Conservation (phyloP, 2,329 filamentous ascomycete species). For the Monosporascus sp. region DNA sequence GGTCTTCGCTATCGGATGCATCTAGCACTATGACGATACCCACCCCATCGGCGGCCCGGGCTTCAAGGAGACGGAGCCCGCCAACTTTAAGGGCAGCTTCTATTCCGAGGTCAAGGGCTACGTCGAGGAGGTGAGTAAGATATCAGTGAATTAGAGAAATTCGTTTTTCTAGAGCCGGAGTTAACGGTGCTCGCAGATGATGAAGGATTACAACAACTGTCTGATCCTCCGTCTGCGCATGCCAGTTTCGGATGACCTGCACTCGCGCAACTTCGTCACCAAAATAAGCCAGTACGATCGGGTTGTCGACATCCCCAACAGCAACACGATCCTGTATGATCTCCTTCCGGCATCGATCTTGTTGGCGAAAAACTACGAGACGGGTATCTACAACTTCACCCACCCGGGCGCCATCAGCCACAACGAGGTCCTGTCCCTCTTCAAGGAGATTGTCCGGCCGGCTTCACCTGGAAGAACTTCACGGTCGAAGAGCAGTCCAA, state of each 20-base stretch:
- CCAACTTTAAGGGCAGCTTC: constrained; percentile 64
- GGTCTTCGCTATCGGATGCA: constrained; percentile 63
- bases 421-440: constrained; percentile 60
- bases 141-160: not conserved
- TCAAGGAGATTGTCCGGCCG: constrained; percentile 59
- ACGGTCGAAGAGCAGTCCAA: constrained; percentile 60
- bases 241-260: constrained; percentile 63
- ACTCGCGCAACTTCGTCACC: constrained; percentile 63
- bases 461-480: constrained; percentile 61
- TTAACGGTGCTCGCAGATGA: constrained; percentile 38
- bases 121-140: constrained; percentile 51
- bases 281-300: constrained; percentile 62
- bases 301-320: constrained; percentile 64
- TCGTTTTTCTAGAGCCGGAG: not conserved
- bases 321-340: constrained; percentile 61
- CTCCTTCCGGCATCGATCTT: constrained; percentile 57
- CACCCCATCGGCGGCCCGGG: constrained; percentile 57
- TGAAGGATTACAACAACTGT: constrained; percentile 56
- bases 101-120: constrained; percentile 63
- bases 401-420: constrained; percentile 68
- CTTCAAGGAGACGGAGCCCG: constrained; percentile 55
- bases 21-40: constrained; percentile 58
- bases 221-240: constrained; percentile 63
- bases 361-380: constrained; percentile 55
- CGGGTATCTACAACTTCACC: constrained; percentile 64